phyloP scores from a whole-genome alignment of 768 basidiomycete species.

The Mycena alexandri region DNA sequence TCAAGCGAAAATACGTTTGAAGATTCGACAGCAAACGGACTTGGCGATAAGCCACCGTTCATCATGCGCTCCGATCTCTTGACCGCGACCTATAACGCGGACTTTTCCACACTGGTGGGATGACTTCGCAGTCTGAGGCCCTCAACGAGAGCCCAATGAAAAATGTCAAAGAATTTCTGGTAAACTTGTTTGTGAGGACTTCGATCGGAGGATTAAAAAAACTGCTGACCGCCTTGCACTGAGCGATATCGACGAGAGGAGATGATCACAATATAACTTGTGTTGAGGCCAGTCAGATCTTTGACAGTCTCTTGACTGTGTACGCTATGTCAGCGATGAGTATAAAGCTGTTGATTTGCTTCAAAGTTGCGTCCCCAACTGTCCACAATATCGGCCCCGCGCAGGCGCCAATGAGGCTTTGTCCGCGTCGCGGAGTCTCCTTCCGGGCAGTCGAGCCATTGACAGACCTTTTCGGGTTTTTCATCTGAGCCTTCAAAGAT shows the following conservation, averaged over 20 bases:
- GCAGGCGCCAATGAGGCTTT: too few relatives aligned
- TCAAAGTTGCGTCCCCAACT: too few relatives aligned
- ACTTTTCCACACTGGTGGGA: slow-evolving; percentile 1
- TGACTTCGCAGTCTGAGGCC: slow-evolving; percentile 1
- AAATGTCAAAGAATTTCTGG: background rate
- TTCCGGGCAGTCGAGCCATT: slow-evolving; percentile 13
- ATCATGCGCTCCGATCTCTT: background rate
- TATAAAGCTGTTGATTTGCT: background rate
- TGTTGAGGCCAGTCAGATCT: slow-evolving; percentile 10
- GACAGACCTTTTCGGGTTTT: slow-evolving; percentile 8
- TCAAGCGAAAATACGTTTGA: background rate
- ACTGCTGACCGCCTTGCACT: slow-evolving; percentile 6
- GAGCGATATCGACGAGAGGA: slow-evolving; percentile 5
- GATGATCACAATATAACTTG: slow-evolving; percentile 19
- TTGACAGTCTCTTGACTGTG: slow-evolving; percentile 9
- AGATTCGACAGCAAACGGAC: background rate
- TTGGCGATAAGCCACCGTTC: background rate
- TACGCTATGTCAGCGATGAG: too few relatives aligned
- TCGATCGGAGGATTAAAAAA: too few relatives aligned
- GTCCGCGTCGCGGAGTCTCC: background rate
- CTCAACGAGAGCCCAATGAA: slow-evolving; percentile 15
- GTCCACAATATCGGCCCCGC: background rate
- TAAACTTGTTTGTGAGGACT: background rate
- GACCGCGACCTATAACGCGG: background rate
- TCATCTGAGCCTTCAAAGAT: background rate